These are phyloP conservation scores for Galeopsis tetrahit DNA, from an alignment of 257 asterid genomes.

Conservation along the genomic window DNA sequence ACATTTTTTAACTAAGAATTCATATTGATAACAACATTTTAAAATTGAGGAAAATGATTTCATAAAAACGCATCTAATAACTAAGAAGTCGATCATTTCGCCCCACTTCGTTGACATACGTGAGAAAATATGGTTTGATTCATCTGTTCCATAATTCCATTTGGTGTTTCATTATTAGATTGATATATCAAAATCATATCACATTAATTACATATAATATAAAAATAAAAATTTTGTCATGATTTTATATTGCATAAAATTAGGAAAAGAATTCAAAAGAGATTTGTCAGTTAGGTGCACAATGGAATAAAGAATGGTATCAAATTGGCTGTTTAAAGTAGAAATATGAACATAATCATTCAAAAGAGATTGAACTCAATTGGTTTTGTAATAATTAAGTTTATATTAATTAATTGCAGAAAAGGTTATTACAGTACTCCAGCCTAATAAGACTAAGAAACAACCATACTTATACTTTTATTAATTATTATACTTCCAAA, in stretches of 20 bases:
- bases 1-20: too few species aligned
- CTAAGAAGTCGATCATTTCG: too few species aligned
- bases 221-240: background rate
- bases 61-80: too few species aligned
- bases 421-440: background rate
- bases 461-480: background rate
- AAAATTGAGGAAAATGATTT: too few species aligned
- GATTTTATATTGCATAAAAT: background rate
- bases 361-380: background rate
- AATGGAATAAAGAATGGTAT: background rate
- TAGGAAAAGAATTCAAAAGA: background rate
- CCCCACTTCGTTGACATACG: too few species aligned
- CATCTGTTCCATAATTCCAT: too few species aligned
- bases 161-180: too few species aligned
- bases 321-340: background rate
- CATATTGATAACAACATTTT: too few species aligned
- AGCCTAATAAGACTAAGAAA: constrained; percentile 9
- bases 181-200: too few species aligned
- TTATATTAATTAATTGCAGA: background rate
- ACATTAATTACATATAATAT: too few species aligned
- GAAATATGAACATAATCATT: constrained; percentile 18
- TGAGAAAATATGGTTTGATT: too few species aligned
- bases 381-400: background rate
- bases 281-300: background rate
- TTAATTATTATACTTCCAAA: background rate